Base-by-base conservation (phyloP, 257 asterid genomes). In the Parsonsia alboflavescens region DNA sequence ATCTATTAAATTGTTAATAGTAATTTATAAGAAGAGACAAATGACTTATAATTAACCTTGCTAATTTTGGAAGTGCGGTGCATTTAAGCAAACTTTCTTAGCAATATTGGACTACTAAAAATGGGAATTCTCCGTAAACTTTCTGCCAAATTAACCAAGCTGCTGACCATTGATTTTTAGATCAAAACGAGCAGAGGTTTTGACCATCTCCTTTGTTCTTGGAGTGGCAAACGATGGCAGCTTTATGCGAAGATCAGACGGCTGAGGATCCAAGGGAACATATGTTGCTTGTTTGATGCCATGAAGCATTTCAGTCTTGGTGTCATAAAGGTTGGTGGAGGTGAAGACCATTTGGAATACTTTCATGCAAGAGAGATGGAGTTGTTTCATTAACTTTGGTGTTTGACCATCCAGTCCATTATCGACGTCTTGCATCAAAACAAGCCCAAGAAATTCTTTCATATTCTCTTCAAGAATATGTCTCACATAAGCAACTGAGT, bases 281-380 rank as follows among this genome's bases (percentile, higher is more conserved):
- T 84, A 86, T 53, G 84, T 80, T 21, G 93, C 87, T 81, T 75
- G 85, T 28, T 86, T 77, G 19, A 88, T 84, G 26, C 81, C 88
- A 22, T 85, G 79, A n/a, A 80, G 57, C 0, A 90, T 76, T 1
- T 83, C 90, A 30, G 80, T 73, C 7, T 88, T 72, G 4, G 81
- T 61, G n/a, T 88, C 93, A 16, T 78, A 85, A 1, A 81, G 72
- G 76, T 86, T 90, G 26, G 73, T 70, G 2, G 93, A 81, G 81
- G 80, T 85, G 84, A 71, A 88, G 48, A 90, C 86, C 93, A 88
- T 86, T 21, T 78, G 80, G 44, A 88, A 88, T 4, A 64, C 82
- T 75, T 85, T 90, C 82, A 84, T 67, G 85, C 88, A 81, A 11
- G 79, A 56, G 2, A 90, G 75, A 78, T 90, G 93, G 6, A 86